Percentiles rank a stretch among this genome's conserved stretches.
phyloP scores from a whole-genome alignment of 2,329 filamentous ascomycete species.

The Aspergillus quadrilineatus region DNA sequence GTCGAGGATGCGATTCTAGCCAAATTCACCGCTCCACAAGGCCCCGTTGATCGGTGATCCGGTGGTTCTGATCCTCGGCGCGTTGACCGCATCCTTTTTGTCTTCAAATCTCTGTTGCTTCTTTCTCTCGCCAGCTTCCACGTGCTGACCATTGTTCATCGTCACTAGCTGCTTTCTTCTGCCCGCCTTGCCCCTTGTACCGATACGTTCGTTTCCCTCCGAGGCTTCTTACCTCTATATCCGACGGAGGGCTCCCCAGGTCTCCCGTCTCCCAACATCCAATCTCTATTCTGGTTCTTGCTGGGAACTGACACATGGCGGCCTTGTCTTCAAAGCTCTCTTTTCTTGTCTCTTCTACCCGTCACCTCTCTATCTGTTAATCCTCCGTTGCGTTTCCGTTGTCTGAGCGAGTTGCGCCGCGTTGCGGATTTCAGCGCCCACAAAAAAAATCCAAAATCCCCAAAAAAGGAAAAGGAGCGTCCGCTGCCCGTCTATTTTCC shows the following conservation, averaged over 20 bases:
- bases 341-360: constrained; percentile 14
- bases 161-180: constrained; percentile 3
- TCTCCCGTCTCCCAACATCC: constrained; percentile 13
- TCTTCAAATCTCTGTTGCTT: not conserved
- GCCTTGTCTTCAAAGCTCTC: constrained; percentile 12
- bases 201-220: not conserved
- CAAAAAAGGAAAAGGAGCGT: too few relatives aligned
- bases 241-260: constrained; percentile 6
- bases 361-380: constrained; percentile 9
- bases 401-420: not conserved
- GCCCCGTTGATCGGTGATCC: not conserved
- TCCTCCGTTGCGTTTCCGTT: constrained; percentile 4
- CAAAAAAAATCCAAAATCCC: not conserved
- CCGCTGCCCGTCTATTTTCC: too few relatives aligned
- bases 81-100: constrained; percentile 14
- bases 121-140: constrained; percentile 5
- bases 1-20: not conserved
- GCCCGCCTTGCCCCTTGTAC: not conserved
- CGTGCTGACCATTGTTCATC: constrained; percentile 15
- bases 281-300: constrained; percentile 6
- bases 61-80: not conserved
- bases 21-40: constrained; percentile 6
- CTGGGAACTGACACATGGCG: constrained; percentile 25
- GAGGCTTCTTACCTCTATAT: not conserved
- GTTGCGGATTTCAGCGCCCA: not conserved